Conservation (phyloP, 768 basidiomycete genomes). For the Astraeus odoratus region DNA sequence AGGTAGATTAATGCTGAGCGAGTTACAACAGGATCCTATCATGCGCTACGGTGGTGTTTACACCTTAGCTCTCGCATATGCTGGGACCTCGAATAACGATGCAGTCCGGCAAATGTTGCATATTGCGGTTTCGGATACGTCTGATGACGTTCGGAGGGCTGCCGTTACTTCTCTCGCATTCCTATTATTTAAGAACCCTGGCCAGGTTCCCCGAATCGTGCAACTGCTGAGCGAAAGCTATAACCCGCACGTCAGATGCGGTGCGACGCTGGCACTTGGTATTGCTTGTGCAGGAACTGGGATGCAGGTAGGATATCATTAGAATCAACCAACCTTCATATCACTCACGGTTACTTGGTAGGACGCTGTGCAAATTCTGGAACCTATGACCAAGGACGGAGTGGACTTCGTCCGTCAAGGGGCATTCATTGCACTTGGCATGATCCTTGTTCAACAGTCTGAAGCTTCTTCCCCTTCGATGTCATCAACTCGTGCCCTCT, state of each 20-base stretch:
- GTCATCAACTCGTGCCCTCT: constrained; percentile 74
- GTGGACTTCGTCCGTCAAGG: constrained; percentile 99
- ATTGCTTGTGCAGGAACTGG: constrained; percentile 98
- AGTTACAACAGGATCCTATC: constrained; percentile 72
- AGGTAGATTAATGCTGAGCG: constrained; percentile 1
- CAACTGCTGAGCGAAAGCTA: constrained; percentile 97
- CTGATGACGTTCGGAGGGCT: constrained; percentile 93
- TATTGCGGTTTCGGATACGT: constrained; percentile 96
- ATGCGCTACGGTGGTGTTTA: constrained; percentile 97
- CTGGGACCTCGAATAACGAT: constrained; percentile 91
- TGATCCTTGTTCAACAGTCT: constrained; percentile 95
- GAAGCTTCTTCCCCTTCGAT: constrained; percentile 83
- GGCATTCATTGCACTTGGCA: constrained; percentile 90
- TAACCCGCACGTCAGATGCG: constrained; percentile 97
- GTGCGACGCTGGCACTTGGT: constrained; percentile 92
- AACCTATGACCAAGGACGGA: constrained; percentile 97
- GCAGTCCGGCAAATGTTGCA: constrained; percentile 89
- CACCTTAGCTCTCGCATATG: constrained; percentile 92
- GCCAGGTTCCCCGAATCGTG: constrained; percentile 93
- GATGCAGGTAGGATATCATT: constrained; percentile 53
- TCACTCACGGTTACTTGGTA: constrained; percentile 23
- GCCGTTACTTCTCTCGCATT: constrained; percentile 96
- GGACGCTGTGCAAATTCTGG: constrained; percentile 94
- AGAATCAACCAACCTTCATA: not conserved
- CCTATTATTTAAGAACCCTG: constrained; percentile 93